A percentile compares a stretch with the other conserved stretches of the same genome.
These are phyloP conservation scores for Kwoniella dejecticola DNA, from an alignment of 768 basidiomycete genomes.

Conservation along the genomic window DNA sequence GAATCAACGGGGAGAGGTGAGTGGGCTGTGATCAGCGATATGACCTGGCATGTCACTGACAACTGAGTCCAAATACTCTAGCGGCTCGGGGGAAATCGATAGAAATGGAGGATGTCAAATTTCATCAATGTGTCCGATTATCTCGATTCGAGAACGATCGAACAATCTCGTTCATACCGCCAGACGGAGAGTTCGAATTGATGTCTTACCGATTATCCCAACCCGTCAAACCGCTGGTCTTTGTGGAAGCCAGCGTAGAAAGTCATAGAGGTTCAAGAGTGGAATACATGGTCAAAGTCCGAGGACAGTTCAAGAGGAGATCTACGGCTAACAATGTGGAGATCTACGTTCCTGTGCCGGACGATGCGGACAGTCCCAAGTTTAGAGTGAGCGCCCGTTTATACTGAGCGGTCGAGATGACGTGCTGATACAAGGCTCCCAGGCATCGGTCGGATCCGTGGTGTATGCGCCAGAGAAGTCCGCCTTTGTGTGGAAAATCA, in stretches of 20 bases:
- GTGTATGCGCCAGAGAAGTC: slow-evolving; percentile 98
- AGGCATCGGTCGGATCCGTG: slow-evolving; percentile 93
- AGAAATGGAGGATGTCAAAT: slow-evolving; percentile 99
- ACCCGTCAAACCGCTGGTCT: slow-evolving; percentile 93
- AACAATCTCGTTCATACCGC: slow-evolving; percentile 98
- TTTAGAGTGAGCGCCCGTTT: slow-evolving; percentile 78
- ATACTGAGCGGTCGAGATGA: background rate
- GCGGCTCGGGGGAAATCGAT: slow-evolving; percentile 95
- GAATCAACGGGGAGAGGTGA: slow-evolving; percentile 92
- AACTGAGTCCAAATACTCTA: slow-evolving; percentile 43
- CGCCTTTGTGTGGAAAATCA: slow-evolving; percentile 99
- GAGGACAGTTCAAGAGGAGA: slow-evolving; percentile 95
- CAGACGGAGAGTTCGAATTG: slow-evolving; percentile 97
- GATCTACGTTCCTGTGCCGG: slow-evolving; percentile 97
- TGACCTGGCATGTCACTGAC: background rate
- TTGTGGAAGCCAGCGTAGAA: slow-evolving; percentile 96
- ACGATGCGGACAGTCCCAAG: slow-evolving; percentile 96
- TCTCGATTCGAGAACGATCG: slow-evolving; percentile 98
- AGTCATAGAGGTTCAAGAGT: slow-evolving; percentile 87
- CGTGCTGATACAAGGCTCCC: slow-evolving; percentile 3
- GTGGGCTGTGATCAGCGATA: slow-evolving; percentile 43
- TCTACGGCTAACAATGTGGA: slow-evolving; percentile 98
- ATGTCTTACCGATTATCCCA: slow-evolving; percentile 98
- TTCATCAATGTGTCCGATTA: slow-evolving; percentile 97
- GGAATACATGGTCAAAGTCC: slow-evolving; percentile 91